These are phyloP conservation scores for Porogramme epimiltina DNA, from an alignment of 1,284 basidiomycete species.

Conservation along the genomic window DNA sequence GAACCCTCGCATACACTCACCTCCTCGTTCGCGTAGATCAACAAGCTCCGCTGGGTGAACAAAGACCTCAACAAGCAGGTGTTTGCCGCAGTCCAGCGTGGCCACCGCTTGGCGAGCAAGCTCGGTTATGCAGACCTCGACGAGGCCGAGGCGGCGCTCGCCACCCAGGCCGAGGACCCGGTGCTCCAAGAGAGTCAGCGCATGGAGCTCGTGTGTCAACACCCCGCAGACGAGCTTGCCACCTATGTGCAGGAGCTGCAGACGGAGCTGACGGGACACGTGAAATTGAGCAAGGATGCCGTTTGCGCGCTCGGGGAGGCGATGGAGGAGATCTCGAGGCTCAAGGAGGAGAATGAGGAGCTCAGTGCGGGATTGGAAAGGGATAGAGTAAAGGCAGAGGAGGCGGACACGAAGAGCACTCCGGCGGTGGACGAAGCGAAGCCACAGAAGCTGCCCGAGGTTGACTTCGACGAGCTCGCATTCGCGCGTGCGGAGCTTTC, in stretches of 20 bases:
- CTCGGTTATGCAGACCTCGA: conserved; percentile 26
- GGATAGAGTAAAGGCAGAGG: neutral
- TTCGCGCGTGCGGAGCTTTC: conserved; percentile 15
- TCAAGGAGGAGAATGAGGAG: conserved; percentile 19
- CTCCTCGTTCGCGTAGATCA: conserved; percentile 10
- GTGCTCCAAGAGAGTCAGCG: conserved; percentile 15
- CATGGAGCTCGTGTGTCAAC: conserved; percentile 13
- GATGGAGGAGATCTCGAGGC: conserved; percentile 9
- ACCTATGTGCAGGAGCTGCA: conserved; percentile 19
- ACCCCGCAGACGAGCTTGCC: conserved; percentile 19
- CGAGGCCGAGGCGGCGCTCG: conserved; percentile 22
- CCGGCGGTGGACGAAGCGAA: neutral
- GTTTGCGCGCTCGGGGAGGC: conserved; percentile 19
- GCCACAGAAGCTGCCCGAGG: neutral
- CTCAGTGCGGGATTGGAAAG: conserved; percentile 6
- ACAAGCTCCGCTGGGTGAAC: conserved; percentile 19
- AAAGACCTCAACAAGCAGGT: conserved; percentile 23
- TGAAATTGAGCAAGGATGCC: conserved; percentile 18
- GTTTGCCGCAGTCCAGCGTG: conserved; percentile 24
- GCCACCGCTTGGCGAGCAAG: conserved; percentile 23
- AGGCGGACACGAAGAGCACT: too few relatives aligned
- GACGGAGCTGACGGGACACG: conserved; percentile 19
- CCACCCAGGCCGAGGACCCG: conserved; percentile 8
- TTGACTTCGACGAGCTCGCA: conserved; percentile 4
- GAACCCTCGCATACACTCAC: too few relatives aligned